phyloP scores from a whole-genome alignment of 176 grass and related monocot genomes.

The Oryza glaberrima region DNA sequence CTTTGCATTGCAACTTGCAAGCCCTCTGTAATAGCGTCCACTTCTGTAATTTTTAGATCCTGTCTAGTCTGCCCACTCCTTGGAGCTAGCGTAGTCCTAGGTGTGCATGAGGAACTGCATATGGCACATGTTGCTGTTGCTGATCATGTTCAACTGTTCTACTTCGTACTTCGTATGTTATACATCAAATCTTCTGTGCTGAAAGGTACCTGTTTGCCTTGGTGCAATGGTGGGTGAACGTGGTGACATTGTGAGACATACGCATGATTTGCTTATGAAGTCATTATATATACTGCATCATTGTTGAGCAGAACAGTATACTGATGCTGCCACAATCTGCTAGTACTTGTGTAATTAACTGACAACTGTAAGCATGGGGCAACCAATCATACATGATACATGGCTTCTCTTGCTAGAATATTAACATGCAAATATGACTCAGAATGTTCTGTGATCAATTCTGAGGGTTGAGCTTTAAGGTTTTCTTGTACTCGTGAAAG shows the following conservation, averaged over 20 bases:
- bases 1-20: conserved; percentile 2
- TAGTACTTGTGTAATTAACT: not conserved
- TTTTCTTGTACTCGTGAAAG: too few species aligned
- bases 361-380: not conserved
- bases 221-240: not conserved
- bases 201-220: not conserved
- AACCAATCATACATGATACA: not conserved
- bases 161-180: not conserved
- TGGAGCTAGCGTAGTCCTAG: not conserved
- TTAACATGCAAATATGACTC: not conserved
- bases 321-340: not conserved
- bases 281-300: not conserved
- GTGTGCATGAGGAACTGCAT: not conserved
- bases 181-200: not conserved
- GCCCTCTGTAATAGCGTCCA: not conserved
- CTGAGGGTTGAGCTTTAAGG: not conserved
- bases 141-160: not conserved
- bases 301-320: not conserved
- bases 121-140: not conserved
- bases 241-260: not conserved
- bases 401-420: not conserved
- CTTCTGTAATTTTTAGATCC: conserved; percentile 6
- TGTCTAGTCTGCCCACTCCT: not conserved
- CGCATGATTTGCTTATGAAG: not conserved
- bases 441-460: not conserved